These are phyloP conservation scores for Leishmania major DNA, from an alignment of 208 protist genomes.

Conservation along the genomic window DNA sequence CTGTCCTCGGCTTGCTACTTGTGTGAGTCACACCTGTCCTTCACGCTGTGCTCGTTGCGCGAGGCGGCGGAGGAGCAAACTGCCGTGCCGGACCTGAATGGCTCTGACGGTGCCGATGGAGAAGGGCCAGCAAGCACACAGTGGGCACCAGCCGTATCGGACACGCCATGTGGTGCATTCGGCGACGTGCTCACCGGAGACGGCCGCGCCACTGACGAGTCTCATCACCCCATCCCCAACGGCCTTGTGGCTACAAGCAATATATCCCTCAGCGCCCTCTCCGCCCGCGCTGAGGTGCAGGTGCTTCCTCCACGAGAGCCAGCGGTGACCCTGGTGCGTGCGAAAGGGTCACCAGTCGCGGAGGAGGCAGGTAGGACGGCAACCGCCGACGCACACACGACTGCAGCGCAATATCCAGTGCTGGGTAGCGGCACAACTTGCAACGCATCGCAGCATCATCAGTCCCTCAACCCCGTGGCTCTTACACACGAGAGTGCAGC, in stretches of 20 bases:
- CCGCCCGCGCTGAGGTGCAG: slow-evolving; percentile 19
- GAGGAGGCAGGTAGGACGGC: background rate
- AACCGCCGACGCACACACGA: background rate
- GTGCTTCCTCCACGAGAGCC: background rate
- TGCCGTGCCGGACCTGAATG: background rate
- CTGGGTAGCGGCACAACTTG: background rate
- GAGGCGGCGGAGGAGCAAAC: background rate
- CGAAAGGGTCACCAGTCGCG: background rate
- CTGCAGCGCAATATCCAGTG: background rate
- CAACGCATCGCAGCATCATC: background rate
- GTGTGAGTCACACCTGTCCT: slow-evolving; percentile 21
- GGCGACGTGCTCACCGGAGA: background rate
- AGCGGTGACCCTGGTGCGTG: background rate
- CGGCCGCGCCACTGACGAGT: background rate
- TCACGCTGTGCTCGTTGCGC: slow-evolving; percentile 18
- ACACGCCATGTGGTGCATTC: background rate
- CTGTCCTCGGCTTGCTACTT: slow-evolving; percentile 8
- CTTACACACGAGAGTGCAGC: background rate
- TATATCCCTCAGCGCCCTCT: slow-evolving; percentile 28
- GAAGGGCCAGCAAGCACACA: background rate
- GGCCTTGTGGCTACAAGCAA: slow-evolving; percentile 9
- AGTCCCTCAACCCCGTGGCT: no score
- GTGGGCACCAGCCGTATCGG: background rate
- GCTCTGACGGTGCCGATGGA: background rate
- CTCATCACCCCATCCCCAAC: background rate